Base-by-base conservation (phyloP, 345 rosid species). In the Chamaenerion angustifolium region DNA sequence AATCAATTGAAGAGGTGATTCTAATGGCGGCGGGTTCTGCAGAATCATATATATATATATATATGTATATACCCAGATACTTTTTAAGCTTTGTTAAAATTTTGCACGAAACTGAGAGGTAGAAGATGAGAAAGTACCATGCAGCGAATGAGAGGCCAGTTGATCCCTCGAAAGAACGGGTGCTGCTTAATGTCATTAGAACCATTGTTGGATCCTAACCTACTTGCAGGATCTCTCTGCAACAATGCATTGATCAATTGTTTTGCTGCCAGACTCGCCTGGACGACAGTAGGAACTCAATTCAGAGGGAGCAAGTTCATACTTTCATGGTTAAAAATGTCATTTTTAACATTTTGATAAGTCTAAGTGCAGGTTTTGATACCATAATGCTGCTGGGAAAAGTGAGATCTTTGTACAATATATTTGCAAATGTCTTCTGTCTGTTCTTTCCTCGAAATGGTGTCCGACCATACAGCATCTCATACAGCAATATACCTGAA, bases 381-480 rank as follows among this genome's bases (percentile, higher is more conserved):
- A 92, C 96, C 51, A 85, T 87, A 52, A 92, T 92, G 80, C 96
- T 84, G 53, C 93, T 92, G 1, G 98, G 98, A 57, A 87, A 87
- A 3, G 96, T 83, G 46, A 92, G 95, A 68, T 87, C 93, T 73
- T 92, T 92, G 79, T 65, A 77, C 76, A 92, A 75, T 64, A 92
- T 80, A 76, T 92, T 92, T 64, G 82, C 72, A 73, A 87, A 92
- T 48, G 96, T 87, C 86, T 74, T 92, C 57, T 84, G 96, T 71
- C 98, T 78, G 54, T 92, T 92, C 75, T 92, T 92, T 25, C 98
- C 96, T 61, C 96, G 74, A 69, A 87, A 92, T 56, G 98, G 95
- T 16, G 96, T 92, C 6, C 96, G 93, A 7, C 96, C 98, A n/a
- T 86, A 92, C 42, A 92, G 73, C 95, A 92, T 92, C 79, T 92